Evolutionary conservation across 352 stramenopile species (phyloP), one percentile per base, ranked within the genome.

Genomic region (Hyaloperonospora brassicae): DNA sequence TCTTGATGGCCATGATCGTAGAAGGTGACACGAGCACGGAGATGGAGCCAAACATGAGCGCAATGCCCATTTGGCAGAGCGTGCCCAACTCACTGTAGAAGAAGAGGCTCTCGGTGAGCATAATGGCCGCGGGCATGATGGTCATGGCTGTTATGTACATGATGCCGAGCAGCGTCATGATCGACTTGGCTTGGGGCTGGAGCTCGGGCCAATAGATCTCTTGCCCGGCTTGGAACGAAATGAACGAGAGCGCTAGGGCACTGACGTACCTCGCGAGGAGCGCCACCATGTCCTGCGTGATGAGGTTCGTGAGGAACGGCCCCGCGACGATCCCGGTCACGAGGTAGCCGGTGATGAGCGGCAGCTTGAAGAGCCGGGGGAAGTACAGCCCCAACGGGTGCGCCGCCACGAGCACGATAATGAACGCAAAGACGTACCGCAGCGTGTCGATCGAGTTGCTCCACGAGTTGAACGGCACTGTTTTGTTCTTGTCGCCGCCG

Each of bases 1-100:
- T 86, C 57, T 86, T 84, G 70, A 86, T 86, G 11, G 76, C 76
- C 73, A 86, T 84, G 41, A 83, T 70, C 31, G 76, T 86, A 9
- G 68, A 73, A 0, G 76, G 76, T 24, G 76, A 86, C 2, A 62
- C 73, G 13, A 84, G 50, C 1, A 86, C 76, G 12, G 71, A 78
- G 40, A 84, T 83, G 31, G 76, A 86, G 22, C 59, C 76, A 38
- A 86, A 86, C 67, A 86, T 75, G 58, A 86, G 70, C 1, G 70
- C 73, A 52, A 86, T 82, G 9, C 72, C 70, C 50, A 86, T 47
- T 47, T 84, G 66, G 43, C 75, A 86, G n/a, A 41, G 59, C 8
- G 55, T 17, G 0, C 57, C 59, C 47, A 83, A 64, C 12, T 62
- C 45, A 36, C 53, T 52, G 35, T 80, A 75, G 59, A 86, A 86